phyloP scores from a whole-genome alignment of 768 basidiomycete genomes.

The Trichaptum fuscoviolaceum region DNA sequence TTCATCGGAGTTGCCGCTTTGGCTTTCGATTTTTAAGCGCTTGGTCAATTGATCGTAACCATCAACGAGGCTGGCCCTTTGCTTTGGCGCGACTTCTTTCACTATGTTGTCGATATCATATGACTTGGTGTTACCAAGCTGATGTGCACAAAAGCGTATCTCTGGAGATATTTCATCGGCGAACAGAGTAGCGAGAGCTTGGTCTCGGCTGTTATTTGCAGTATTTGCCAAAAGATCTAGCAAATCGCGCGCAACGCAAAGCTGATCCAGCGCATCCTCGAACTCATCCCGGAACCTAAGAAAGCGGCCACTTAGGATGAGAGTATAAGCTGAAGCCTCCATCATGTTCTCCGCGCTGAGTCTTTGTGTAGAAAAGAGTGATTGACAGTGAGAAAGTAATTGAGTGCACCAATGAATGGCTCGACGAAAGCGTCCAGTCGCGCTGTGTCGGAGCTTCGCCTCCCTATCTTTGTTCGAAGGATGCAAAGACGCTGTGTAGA shows the following conservation, averaged over 20 bases:
- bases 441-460: conserved; percentile 59
- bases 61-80: conserved; percentile 57
- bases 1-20: conserved; percentile 25
- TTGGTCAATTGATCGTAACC: conserved; percentile 52
- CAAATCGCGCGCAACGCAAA: conserved; percentile 72
- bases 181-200: conserved; percentile 80
- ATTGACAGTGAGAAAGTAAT: conserved; percentile 67
- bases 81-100: conserved; percentile 50
- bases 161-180: conserved; percentile 87
- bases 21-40: conserved; percentile 33
- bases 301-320: conserved; percentile 80
- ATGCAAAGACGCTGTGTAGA: conserved; percentile 46
- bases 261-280: conserved; percentile 66
- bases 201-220: conserved; percentile 73
- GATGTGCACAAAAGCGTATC: conserved; percentile 89
- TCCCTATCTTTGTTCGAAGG: conserved; percentile 48
- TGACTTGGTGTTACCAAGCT: conserved; percentile 69
- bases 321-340: conserved; percentile 72
- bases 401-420: conserved; percentile 75
- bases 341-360: conserved; percentile 55
- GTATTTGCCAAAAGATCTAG: conserved; percentile 60
- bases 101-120: conserved; percentile 81
- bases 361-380: conserved; percentile 46
- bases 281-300: conserved; percentile 72
- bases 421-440: conserved; percentile 76